These are phyloP conservation scores for Debaryomyces nepalensis DNA, from an alignment of 1,139 yeast species.

Conservation along the genomic window DNA sequence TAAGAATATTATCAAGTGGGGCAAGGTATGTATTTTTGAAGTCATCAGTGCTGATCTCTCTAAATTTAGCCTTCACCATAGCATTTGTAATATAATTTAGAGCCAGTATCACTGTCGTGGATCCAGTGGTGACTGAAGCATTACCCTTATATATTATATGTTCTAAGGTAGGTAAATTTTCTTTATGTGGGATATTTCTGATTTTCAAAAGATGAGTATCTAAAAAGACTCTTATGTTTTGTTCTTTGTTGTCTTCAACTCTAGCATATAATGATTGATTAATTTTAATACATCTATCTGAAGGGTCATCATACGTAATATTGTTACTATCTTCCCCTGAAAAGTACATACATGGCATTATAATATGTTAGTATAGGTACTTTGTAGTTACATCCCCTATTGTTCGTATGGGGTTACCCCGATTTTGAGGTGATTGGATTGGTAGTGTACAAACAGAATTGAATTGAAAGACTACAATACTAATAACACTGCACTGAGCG, in stretches of 20 bases:
- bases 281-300: not conserved
- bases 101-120: conserved; percentile 5
- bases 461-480: too few species aligned
- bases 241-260: not conserved
- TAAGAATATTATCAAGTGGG: conserved; percentile 11
- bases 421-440: not conserved
- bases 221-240: conserved; percentile 8
- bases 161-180: conserved; percentile 4
- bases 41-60: conserved; percentile 11
- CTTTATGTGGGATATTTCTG: conserved; percentile 2
- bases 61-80: conserved; percentile 11
- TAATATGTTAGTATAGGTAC: not conserved
- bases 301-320: conserved; percentile 4
- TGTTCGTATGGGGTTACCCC: not conserved
- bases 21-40: conserved; percentile 11
- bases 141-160: conserved; percentile 8
- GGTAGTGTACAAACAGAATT: not conserved
- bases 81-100: conserved; percentile 8
- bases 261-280: not conserved
- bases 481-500: too few species aligned
- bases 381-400: not conserved
- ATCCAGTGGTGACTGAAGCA: conserved; percentile 10
- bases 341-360: conserved; percentile 5
- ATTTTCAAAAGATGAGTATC: conserved; percentile 6
- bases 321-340: conserved; percentile 6